Evolutionary conservation across 495 filamentous ascomycete genomes (phyloP).

Genomic region (Thermothielavioides terrestris): DNA sequence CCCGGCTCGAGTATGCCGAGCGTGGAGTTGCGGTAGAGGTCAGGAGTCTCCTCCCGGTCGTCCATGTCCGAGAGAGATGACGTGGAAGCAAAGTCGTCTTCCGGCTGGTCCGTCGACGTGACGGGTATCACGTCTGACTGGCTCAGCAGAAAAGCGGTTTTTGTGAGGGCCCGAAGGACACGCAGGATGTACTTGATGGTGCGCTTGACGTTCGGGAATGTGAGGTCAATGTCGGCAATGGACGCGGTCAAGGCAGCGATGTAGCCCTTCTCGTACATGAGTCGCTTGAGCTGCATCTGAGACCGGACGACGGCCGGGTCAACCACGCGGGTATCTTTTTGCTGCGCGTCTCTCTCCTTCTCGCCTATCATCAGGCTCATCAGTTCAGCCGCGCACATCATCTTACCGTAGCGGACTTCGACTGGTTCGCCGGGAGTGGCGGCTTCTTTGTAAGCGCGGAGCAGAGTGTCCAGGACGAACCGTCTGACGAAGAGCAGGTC

Average conservation of each 20-base stretch:
- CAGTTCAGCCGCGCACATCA: slow-evolving; percentile 78
- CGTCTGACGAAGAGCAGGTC: slow-evolving; percentile 87
- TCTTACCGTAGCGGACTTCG: slow-evolving; percentile 77
- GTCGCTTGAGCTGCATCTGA: slow-evolving; percentile 70
- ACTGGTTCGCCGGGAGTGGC: slow-evolving; percentile 66
- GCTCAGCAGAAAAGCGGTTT: slow-evolving; percentile 77
- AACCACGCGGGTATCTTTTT: slow-evolving; percentile 31
- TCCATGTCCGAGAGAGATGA: slow-evolving; percentile 84
- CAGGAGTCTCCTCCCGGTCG: slow-evolving; percentile 90
- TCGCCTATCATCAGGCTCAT: slow-evolving; percentile 88
- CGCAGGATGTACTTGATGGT: slow-evolving; percentile 94
- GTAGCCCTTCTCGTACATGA: slow-evolving; percentile 98
- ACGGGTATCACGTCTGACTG: slow-evolving; percentile 62
- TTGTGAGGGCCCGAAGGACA: slow-evolving; percentile 76
- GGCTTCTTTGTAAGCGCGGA: slow-evolving; percentile 88
- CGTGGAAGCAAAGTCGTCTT: slow-evolving; percentile 83
- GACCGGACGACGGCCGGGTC: slow-evolving; percentile 33
- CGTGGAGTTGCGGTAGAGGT: slow-evolving; percentile 93
- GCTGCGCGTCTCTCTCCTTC: slow-evolving; percentile 48
- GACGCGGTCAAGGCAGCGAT: slow-evolving; percentile 80
- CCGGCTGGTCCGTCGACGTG: slow-evolving; percentile 58
- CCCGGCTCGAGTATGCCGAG: slow-evolving; percentile 88
- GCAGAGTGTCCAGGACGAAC: slow-evolving; percentile 87
- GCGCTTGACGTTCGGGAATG: slow-evolving; percentile 83
- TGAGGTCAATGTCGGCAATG: slow-evolving; percentile 91